phyloP scores from a whole-genome alignment of 805 yeast species.

The Cyberlindnera subsufficiens region DNA sequence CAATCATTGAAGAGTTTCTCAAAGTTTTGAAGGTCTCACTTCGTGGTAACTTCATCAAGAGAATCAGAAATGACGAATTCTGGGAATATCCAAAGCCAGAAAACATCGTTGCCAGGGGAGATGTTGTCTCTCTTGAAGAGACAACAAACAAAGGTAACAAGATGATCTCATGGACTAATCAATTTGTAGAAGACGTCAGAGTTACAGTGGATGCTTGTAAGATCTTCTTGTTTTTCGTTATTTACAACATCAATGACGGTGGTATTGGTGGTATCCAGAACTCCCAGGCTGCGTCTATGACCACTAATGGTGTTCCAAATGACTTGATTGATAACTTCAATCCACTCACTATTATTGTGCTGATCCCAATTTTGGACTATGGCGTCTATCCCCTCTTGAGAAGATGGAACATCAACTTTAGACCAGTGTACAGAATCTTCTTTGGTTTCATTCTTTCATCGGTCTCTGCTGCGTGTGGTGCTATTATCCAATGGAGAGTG shows the following conservation, averaged over 20 bases:
- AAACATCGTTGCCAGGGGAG: slow-evolving; percentile 38
- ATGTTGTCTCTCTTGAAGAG: slow-evolving; percentile 11
- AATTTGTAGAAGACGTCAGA: slow-evolving; percentile 66
- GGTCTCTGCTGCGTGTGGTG: slow-evolving; percentile 14
- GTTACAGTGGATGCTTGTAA: slow-evolving; percentile 66
- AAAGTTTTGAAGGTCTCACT: slow-evolving; percentile 36
- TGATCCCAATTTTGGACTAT: slow-evolving; percentile 66
- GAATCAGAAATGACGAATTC: slow-evolving; percentile 34
- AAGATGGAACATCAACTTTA: slow-evolving; percentile 44
- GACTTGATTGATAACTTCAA: slow-evolving; percentile 74
- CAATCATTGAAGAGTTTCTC: slow-evolving; percentile 37
- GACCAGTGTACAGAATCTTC: slow-evolving; percentile 66
- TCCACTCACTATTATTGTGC: slow-evolving; percentile 69
- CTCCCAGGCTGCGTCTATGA: slow-evolving; percentile 64
- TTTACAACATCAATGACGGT: slow-evolving; percentile 70
- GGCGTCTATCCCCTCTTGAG: slow-evolving; percentile 52
- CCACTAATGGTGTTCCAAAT: slow-evolving; percentile 71
- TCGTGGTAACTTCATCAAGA: slow-evolving; percentile 36
- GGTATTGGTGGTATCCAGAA: slow-evolving; percentile 41
- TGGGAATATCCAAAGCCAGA: slow-evolving; percentile 60
- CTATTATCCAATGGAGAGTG: slow-evolving; percentile 65
- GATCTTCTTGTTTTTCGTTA: slow-evolving; percentile 63
- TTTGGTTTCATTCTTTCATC: slow-evolving; percentile 66
- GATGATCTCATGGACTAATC: slow-evolving; percentile 49
- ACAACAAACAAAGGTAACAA: slow-evolving; percentile 18